phyloP scores from a whole-genome alignment of 768 basidiomycete species.

The Gloeophyllum trabeum region DNA sequence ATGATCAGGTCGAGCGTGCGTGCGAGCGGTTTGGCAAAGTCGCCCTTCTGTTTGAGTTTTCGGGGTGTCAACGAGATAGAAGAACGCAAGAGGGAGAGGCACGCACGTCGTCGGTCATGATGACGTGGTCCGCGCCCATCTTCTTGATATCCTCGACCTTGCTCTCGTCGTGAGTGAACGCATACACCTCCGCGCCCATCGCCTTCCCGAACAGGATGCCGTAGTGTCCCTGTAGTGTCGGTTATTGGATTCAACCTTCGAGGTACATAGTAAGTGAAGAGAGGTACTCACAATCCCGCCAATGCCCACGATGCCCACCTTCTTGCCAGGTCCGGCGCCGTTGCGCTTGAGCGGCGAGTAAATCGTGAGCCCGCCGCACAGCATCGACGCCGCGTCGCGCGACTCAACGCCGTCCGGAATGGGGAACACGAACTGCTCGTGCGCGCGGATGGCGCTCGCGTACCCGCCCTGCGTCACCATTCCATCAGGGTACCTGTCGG shows the following conservation, averaged over 20 bases:
- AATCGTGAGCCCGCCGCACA: slow-evolving; percentile 56
- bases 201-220: slow-evolving; percentile 36
- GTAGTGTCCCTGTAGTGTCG: slow-evolving; percentile 17
- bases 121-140: slow-evolving; percentile 44
- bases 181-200: slow-evolving; percentile 45
- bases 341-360: slow-evolving; percentile 48
- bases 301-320: slow-evolving; percentile 55
- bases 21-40: slow-evolving; percentile 23
- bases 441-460: slow-evolving; percentile 29
- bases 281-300: slow-evolving; percentile 30
- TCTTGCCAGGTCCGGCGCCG: slow-evolving; percentile 46
- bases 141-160: slow-evolving; percentile 47
- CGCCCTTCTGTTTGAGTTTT: no score
- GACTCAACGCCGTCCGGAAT: slow-evolving; percentile 44
- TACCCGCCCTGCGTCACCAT: slow-evolving; percentile 35
- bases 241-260: not conserved
- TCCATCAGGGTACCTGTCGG: slow-evolving; percentile 31
- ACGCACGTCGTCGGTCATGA: slow-evolving; percentile 28
- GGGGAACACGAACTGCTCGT: slow-evolving; percentile 45
- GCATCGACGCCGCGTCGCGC: slow-evolving; percentile 47
- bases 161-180: slow-evolving; percentile 39
- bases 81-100: slow-evolving; percentile 21
- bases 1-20: slow-evolving; percentile 43
- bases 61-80: no score
- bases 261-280: not conserved